phyloP scores from a whole-genome alignment of 176 grass and related monocot species.

The Avena atlantica region DNA sequence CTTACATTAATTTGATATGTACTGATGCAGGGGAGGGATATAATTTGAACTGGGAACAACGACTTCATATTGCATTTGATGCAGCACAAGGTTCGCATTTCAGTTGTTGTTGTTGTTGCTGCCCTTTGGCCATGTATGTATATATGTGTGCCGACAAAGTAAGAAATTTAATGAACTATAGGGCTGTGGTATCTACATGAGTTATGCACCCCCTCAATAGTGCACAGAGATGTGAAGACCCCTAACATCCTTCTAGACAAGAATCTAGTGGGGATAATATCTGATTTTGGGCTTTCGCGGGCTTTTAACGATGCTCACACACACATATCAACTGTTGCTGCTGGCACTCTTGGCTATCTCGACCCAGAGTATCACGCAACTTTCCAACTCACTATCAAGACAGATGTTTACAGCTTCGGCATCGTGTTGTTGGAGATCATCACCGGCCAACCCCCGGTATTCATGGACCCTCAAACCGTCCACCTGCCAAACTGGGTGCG shows the following conservation, averaged over 20 bases:
- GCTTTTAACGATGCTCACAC: slow-evolving; percentile 7
- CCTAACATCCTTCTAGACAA: slow-evolving; percentile 45
- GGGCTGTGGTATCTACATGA: slow-evolving; percentile 47
- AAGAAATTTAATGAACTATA: background rate
- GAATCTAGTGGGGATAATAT: slow-evolving; percentile 43
- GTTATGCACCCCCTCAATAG: slow-evolving; percentile 41
- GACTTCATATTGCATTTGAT: slow-evolving; percentile 53
- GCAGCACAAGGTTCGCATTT: slow-evolving; percentile 35
- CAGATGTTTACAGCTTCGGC: slow-evolving; percentile 35
- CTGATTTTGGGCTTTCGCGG: slow-evolving; percentile 43
- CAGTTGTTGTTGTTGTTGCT: too few species aligned
- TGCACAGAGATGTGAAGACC: slow-evolving; percentile 51
- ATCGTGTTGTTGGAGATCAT: slow-evolving; percentile 31
- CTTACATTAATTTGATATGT: background rate
- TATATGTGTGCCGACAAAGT: background rate
- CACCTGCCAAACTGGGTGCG: slow-evolving; percentile 31
- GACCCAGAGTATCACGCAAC: slow-evolving; percentile 37
- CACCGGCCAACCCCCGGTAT: background rate
- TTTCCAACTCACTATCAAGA: slow-evolving; percentile 25
- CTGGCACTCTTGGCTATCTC: slow-evolving; percentile 36
- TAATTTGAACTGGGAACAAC: slow-evolving; percentile 41
- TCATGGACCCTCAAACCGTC: slow-evolving; percentile 9
- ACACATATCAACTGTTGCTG: slow-evolving; percentile 32
- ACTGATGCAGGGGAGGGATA: slow-evolving; percentile 13
- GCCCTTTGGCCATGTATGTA: background rate